Conservation (phyloP, 2,329 filamentous ascomycete species). For the Pseudocercospora macadamiae region DNA sequence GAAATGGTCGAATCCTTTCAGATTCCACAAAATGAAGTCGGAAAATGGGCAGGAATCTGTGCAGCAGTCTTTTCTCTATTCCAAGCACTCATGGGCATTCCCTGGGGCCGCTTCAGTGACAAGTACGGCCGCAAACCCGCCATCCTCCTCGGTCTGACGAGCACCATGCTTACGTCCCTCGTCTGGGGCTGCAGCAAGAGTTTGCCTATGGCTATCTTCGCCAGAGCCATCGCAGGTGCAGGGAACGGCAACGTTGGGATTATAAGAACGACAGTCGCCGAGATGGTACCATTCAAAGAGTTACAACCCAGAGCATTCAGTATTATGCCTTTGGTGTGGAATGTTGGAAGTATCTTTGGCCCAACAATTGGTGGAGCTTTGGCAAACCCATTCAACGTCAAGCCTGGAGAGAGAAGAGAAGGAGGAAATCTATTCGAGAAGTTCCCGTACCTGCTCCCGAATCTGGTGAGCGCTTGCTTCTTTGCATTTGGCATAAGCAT, state of each 20-base stretch:
- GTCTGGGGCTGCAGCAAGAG: slow-evolving; percentile 82
- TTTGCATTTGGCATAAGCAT: slow-evolving; percentile 77
- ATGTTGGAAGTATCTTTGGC: slow-evolving; percentile 82
- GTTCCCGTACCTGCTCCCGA: slow-evolving; percentile 84
- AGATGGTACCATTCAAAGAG: slow-evolving; percentile 85
- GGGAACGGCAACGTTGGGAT: slow-evolving; percentile 87
- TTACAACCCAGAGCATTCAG: slow-evolving; percentile 88
- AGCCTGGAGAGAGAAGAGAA: slow-evolving; percentile 54
- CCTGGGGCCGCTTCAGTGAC: slow-evolving; percentile 84
- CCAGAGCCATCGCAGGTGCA: slow-evolving; percentile 77
- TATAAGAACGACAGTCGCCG: slow-evolving; percentile 80
- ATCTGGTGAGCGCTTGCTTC: slow-evolving; percentile 73
- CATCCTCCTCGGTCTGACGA: slow-evolving; percentile 72
- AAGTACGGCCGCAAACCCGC: slow-evolving; percentile 78
- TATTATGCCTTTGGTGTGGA: slow-evolving; percentile 91
- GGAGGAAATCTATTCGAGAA: slow-evolving; percentile 68
- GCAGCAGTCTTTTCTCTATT: slow-evolving; percentile 80
- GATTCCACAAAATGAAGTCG: slow-evolving; percentile 70
- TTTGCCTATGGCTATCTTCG: slow-evolving; percentile 75
- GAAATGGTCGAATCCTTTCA: slow-evolving; percentile 85
- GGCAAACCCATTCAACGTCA: slow-evolving; percentile 75
- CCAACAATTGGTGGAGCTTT: slow-evolving; percentile 86
- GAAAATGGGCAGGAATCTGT: slow-evolving; percentile 83
- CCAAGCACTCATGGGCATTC: slow-evolving; percentile 84
- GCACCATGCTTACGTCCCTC: slow-evolving; percentile 80